Evolutionary conservation across 2,329 filamentous ascomycete genomes (phyloP).

Genomic region (Ophiostoma fasciatum): DNA sequence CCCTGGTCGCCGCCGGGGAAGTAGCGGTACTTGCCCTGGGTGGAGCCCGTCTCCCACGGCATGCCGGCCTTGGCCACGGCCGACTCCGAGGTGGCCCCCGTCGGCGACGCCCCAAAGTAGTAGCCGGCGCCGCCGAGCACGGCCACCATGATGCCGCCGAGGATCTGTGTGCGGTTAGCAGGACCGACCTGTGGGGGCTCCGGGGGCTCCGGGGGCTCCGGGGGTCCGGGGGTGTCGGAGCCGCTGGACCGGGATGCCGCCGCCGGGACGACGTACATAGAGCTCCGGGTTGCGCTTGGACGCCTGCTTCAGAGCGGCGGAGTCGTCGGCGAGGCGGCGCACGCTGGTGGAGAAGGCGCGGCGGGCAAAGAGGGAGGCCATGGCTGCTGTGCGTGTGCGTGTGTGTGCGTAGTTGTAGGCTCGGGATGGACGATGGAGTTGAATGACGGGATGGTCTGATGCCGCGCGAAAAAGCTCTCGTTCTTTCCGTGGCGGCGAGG

Average conservation of each 20-base stretch:
- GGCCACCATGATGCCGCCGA: constrained; percentile 80
- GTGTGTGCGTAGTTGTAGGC: no score
- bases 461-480: no score
- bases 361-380: constrained; percentile 43
- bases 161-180: no score
- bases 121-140: constrained; percentile 79
- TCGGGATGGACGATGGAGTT: no score
- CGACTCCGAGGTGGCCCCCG: constrained; percentile 67
- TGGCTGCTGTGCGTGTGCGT: constrained; percentile 21
- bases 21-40: constrained; percentile 58
- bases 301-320: constrained; percentile 39
- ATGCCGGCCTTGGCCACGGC: constrained; percentile 61
- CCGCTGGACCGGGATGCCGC: no score
- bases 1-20: constrained; percentile 72
- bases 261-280: constrained; percentile 24
- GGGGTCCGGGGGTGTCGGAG: no score
- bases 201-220: no score
- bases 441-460: no score
- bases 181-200: no score
- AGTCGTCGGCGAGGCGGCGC: constrained; percentile 20
- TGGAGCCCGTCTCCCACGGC: constrained; percentile 70
- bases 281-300: constrained; percentile 39
- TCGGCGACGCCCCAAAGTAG: constrained; percentile 80
- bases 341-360: constrained; percentile 38
- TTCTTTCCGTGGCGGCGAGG: no score